Evolutionary conservation across 345 rosid species (phyloP).

Genomic region (Leavenworthia alabamica): DNA sequence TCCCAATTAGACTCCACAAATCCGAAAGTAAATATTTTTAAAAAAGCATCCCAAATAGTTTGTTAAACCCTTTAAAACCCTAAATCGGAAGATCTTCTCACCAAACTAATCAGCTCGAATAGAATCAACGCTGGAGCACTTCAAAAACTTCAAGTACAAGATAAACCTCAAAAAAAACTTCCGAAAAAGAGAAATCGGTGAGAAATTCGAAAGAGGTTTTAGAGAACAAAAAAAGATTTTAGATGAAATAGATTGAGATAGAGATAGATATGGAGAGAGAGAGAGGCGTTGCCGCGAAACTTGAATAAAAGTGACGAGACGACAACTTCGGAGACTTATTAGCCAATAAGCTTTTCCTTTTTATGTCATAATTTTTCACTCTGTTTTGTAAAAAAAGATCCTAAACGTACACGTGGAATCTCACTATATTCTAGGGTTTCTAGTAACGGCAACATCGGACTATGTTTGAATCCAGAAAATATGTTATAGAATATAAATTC

Average conservation of each 20-base stretch:
- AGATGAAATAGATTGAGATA: conserved; percentile 5
- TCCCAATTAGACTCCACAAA: too few relatives aligned
- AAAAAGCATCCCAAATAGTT: neutral
- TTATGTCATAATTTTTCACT: neutral
- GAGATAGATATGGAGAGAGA: neutral
- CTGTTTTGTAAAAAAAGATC: neutral
- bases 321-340: conserved; percentile 24
- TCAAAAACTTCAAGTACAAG: neutral
- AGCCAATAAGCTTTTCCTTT: conserved; percentile 34
- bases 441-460: conserved; percentile 28
- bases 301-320: conserved; percentile 72
- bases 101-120: conserved; percentile 17
- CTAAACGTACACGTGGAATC: conserved; percentile 11
- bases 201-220: conserved; percentile 22
- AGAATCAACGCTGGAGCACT: conserved; percentile 3
- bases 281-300: conserved; percentile 86
- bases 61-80: conserved; percentile 34
- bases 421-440: neutral
- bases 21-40: neutral
- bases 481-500: neutral
- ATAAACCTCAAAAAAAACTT: conserved; percentile 6
- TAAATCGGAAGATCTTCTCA: conserved; percentile 39
- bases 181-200: neutral
- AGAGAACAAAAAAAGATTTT: neutral
- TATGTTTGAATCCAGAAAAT: conserved; percentile 18